phyloP scores from a whole-genome alignment of 805 yeast genomes.

The Wickerhamomyces subpelliculosus region DNA sequence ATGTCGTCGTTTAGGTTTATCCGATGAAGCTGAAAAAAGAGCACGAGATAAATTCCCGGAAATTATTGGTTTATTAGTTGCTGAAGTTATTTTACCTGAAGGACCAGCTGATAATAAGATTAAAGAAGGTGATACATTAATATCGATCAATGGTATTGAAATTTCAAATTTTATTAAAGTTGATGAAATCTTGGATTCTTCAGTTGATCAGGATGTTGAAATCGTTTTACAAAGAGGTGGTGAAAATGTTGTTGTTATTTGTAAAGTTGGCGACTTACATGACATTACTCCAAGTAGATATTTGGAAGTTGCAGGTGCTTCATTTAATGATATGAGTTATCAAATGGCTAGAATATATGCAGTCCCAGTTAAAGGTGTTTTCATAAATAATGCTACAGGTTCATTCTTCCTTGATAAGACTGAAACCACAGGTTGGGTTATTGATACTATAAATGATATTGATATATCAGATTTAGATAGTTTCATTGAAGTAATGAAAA shows the following conservation, averaged over 20 bases:
- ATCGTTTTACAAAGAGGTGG: slow-evolving; percentile 74
- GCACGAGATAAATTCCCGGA: slow-evolving; percentile 68
- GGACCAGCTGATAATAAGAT: slow-evolving; percentile 76
- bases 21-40: slow-evolving; percentile 60
- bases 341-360: slow-evolving; percentile 84
- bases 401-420: slow-evolving; percentile 56
- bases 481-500: slow-evolving; percentile 71
- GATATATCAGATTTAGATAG: slow-evolving; percentile 70
- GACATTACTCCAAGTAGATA: slow-evolving; percentile 75
- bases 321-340: slow-evolving; percentile 79
- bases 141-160: slow-evolving; percentile 59
- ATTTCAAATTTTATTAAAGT: slow-evolving; percentile 69
- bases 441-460: slow-evolving; percentile 69
- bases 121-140: slow-evolving; percentile 79
- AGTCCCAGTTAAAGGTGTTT: slow-evolving; percentile 81
- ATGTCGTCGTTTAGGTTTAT: slow-evolving; percentile 80
- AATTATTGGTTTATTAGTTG: slow-evolving; percentile 75
- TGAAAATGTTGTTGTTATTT: slow-evolving; percentile 38
- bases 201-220: slow-evolving; percentile 51
- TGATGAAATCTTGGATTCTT: slow-evolving; percentile 75
- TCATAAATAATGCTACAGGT: slow-evolving; percentile 68
- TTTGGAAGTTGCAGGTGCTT: slow-evolving; percentile 80
- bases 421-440: slow-evolving; percentile 71
- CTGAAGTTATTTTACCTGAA: slow-evolving; percentile 71
- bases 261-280: slow-evolving; percentile 70